These are phyloP conservation scores for Colletotrichum liriopes DNA, from an alignment of 2,329 filamentous ascomycete species.

Conservation along the genomic window DNA sequence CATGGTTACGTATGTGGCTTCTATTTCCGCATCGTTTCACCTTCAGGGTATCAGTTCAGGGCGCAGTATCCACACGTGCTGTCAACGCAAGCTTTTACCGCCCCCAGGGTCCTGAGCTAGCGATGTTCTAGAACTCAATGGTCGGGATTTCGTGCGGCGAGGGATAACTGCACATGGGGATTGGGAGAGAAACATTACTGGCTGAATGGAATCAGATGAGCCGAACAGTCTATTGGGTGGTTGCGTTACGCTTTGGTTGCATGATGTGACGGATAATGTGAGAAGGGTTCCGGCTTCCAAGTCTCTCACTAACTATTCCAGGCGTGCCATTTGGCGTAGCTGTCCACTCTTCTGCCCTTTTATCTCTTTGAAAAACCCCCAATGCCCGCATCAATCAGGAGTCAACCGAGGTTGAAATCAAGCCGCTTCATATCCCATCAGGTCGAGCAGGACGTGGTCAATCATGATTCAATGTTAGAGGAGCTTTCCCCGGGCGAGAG, in stretches of 20 bases:
- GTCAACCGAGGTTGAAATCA: neutral
- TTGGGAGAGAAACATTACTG: neutral
- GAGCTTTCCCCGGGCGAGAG: neutral
- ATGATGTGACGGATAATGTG: slow-evolving; percentile 2
- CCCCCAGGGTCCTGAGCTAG: neutral
- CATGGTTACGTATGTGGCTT: neutral
- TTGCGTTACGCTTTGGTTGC: neutral
- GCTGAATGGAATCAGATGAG: neutral
- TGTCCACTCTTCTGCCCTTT: neutral
- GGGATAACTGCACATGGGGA: neutral
- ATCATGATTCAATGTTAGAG: too few relatives aligned
- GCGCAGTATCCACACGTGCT: neutral
- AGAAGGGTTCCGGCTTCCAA: neutral
- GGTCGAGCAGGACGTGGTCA: too few relatives aligned
- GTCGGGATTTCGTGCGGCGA: neutral
- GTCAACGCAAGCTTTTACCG: slow-evolving; percentile 12
- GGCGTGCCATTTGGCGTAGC: neutral
- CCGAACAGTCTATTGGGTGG: neutral
- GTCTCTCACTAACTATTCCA: neutral
- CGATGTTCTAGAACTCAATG: slow-evolving; percentile 7
- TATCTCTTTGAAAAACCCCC: neutral
- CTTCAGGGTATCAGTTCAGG: slow-evolving; percentile 6
- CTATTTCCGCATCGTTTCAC: neutral
- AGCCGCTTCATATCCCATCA: too few relatives aligned
- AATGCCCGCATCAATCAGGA: neutral